Base-by-base conservation (phyloP, 306 rosid genomes). In the Citrullus colocynthis region DNA sequence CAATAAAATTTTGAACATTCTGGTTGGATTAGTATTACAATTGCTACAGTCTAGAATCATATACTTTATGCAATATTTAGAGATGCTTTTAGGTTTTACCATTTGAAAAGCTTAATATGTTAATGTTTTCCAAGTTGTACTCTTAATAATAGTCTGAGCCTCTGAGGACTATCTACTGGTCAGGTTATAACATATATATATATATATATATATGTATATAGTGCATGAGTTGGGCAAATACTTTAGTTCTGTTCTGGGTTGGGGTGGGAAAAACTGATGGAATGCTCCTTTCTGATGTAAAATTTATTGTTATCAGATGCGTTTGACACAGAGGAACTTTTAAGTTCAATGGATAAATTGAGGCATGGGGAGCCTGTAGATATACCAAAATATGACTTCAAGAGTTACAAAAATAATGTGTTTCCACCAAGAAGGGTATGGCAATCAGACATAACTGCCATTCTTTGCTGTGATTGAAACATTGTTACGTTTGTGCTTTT, bases 311-410 rank as follows among this genome's bases (percentile, higher is more conserved):
- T 52, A 66, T 83, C 93, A 96, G 99, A 96, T 85, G 96, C 99
- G 62, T 96, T 96, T 86, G 93, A 93, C 80, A 96, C 89, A 0
- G 87, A 93, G 87, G 72, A 89, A 82, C 90, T 96, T 67, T 82
- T 96, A 77, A 65, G 81, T 71, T 87, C 85, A 28, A 86, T 96
- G 99, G 97, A 89, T 73, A 88, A 88, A 84, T 88, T 96, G 94
- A 92, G 81, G 90, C 90, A 83, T 76, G 90, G 96, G 78, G 91
- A 89, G 87, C 92, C 97, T 72, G 99, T 93, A 80, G 96, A 96
- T 88, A 90, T 96, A 84, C 96, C 98, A n/a, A 92, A 93, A 37
- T 92, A 96, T 75, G 99, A 96, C 81, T 91, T 88, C 86, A 96
- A 89, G 91, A 90, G 91, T 85, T 96, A 93, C 88, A 93, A 90